Evolutionary conservation across 768 basidiomycete species (phyloP), one percentile per base, ranked within the genome.

Genomic region (Suillus decipiens): DNA sequence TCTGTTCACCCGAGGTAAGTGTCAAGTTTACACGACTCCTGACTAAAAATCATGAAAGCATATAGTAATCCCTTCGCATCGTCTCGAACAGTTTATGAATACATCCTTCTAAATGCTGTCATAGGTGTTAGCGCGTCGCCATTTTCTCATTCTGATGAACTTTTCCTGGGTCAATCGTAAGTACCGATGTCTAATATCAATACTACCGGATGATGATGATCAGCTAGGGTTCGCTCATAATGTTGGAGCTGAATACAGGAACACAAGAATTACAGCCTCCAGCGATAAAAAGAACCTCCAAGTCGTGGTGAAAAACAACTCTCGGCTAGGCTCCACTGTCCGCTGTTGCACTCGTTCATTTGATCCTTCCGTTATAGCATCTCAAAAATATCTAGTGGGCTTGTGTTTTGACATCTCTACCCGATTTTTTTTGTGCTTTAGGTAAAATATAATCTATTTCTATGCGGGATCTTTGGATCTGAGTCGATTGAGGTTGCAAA

Each of bases 91-190:
- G 66, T 84, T 81, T 37, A 95, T 78, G 39, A 95, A 73, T 7
- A 86, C 84, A 65, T 90, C 19, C 4, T 15, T 86, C 17, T 94
- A 61, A 96, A 81, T 1, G 91, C 94, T 5, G 85, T 86, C 75
- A 89, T 84, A 1, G 95, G 88, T 1, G 95, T 97, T 50, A 97
- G 78, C 3, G 95, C 76, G 2, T 94, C 95, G 14, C 95, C 95
- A 53, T 79, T 73, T 77, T 79, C 6, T 83, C 87, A 7, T 88
- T 71, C 2, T 79, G 66, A 0, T 92, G 84, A 3, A 94, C 10
- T 1, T 53, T 31, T 53, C 17, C 31, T 19, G 28, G 17, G 17
- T 33, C 50, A 51, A 17, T 3, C 31, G 9, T 5, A 51, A 51
- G 31, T 28, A 31, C 50, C 50, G 11, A 19, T 5, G 10, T 17